These are phyloP conservation scores for Penicillium pulvis DNA, from an alignment of 495 filamentous ascomycete species.

Conservation along the genomic window DNA sequence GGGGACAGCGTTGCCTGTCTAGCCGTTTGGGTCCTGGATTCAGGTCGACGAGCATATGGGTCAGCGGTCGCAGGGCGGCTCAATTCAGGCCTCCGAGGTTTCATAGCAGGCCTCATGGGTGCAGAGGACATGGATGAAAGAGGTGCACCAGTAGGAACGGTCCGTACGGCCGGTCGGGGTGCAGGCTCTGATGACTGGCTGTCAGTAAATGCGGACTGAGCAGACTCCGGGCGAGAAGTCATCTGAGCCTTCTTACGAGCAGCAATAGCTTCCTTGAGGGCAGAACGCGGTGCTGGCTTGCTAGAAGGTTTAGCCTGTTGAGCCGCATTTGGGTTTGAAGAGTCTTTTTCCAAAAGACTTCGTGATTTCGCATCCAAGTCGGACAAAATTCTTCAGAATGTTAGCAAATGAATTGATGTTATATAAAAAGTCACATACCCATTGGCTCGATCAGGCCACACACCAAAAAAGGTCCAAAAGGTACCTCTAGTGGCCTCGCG, in stretches of 20 bases:
- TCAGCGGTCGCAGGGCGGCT: constrained; percentile 60
- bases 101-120: constrained; percentile 57
- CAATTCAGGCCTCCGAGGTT: constrained; percentile 49
- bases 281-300: constrained; percentile 53
- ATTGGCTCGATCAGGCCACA: constrained; percentile 80
- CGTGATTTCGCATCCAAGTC: constrained; percentile 73
- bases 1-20: constrained; percentile 45
- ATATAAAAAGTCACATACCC: constrained; percentile 49
- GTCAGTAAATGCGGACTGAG: constrained; percentile 58
- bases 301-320: constrained; percentile 45
- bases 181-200: constrained; percentile 45
- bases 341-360: constrained; percentile 73
- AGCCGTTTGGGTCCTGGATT: constrained; percentile 35
- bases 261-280: constrained; percentile 77
- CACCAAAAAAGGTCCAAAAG: constrained; percentile 76
- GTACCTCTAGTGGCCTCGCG: constrained; percentile 79
- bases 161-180: constrained; percentile 30
- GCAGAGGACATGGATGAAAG: constrained; percentile 57
- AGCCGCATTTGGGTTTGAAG: constrained; percentile 73
- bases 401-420: constrained; percentile 28
- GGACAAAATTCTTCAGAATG: constrained; percentile 64
- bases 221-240: constrained; percentile 72
- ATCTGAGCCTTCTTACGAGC: constrained; percentile 72
- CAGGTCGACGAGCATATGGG: constrained; percentile 50
- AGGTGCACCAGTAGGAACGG: constrained; percentile 35